Percentiles rank a stretch among this genome's conserved stretches.
phyloP scores from a whole-genome alignment of 2,329 filamentous ascomycete species.

The Hypoxylon sp. region DNA sequence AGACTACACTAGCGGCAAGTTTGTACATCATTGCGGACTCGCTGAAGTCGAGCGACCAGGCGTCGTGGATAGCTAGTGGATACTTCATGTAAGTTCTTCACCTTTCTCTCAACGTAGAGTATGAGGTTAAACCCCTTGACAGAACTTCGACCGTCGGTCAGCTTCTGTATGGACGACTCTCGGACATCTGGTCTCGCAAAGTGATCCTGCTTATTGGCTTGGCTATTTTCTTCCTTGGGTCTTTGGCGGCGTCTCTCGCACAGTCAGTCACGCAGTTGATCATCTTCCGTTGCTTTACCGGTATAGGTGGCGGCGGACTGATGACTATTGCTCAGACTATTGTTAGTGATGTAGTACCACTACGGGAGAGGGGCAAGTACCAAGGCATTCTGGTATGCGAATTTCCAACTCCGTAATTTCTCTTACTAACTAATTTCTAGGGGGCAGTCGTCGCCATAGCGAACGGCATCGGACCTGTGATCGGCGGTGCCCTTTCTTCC shows the following conservation, averaged over 20 bases:
- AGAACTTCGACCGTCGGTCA: conserved; percentile 64
- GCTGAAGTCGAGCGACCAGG: conserved; percentile 64
- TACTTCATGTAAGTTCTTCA: conserved; percentile 66
- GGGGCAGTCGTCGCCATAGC: conserved; percentile 67
- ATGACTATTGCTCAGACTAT: conserved; percentile 54
- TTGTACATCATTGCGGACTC: conserved; percentile 68
- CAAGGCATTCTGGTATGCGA: conserved; percentile 58
- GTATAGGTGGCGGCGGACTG: conserved; percentile 51
- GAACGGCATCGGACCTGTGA: conserved; percentile 68
- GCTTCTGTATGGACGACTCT: conserved; percentile 62
- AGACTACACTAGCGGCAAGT: conserved; percentile 69
- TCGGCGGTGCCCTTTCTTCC: conserved; percentile 66
- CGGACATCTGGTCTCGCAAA: conserved; percentile 64
- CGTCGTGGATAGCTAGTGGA: conserved; percentile 68
- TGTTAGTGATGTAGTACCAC: conserved; percentile 52
- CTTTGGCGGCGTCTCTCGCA: conserved; percentile 60
- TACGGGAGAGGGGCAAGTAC: conserved; percentile 53
- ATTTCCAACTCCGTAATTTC: background rate
- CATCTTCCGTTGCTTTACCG: conserved; percentile 59
- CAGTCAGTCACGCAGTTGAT: conserved; percentile 59
- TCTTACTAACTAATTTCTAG: conserved; percentile 40
- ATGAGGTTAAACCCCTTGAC: background rate
- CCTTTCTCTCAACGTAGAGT: background rate
- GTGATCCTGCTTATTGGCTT: conserved; percentile 58
- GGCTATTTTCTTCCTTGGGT: conserved; percentile 61